Evolutionary conservation across 2,329 filamentous ascomycete species (phyloP).

Genomic region (Arthroderma sp.): DNA sequence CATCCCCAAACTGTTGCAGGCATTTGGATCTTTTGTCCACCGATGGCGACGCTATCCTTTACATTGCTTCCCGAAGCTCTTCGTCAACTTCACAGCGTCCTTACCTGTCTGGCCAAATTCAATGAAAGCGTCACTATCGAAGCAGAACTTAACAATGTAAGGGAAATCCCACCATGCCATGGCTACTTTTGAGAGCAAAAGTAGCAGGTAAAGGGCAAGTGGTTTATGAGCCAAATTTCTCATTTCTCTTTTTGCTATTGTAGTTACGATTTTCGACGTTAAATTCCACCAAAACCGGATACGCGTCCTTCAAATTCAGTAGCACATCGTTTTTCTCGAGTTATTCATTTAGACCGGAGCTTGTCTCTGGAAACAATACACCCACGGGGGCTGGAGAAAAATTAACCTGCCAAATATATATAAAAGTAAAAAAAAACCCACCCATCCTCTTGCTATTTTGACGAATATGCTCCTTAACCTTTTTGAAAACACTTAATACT

Average conservation of each 20-base stretch:
- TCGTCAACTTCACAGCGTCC: constrained; percentile 43
- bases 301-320: constrained; percentile 46
- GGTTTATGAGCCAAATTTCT: background rate
- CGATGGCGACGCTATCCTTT: constrained; percentile 30
- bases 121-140: constrained; percentile 50
- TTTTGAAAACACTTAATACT: background rate
- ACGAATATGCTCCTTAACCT: background rate
- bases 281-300: constrained; percentile 51
- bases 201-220: background rate
- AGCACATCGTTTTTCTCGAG: constrained; percentile 42
- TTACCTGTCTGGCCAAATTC: constrained; percentile 50
- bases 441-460: background rate
- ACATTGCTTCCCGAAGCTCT: constrained; percentile 44
- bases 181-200: background rate
- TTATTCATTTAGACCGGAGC: constrained; percentile 38
- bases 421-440: constrained; percentile 31
- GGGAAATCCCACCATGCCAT: constrained; percentile 2
- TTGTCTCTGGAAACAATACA: background rate
- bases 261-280: constrained; percentile 49
- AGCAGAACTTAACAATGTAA: constrained; percentile 44
- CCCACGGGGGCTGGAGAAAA: constrained; percentile 19
- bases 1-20: too few relatives aligned
- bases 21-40: too few relatives aligned
- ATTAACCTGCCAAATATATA: constrained; percentile 47
- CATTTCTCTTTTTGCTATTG: background rate